Evolutionary conservation across 1,139 yeast species (phyloP), one percentile per base, ranked within the genome.

Genomic region (Hansenula lynferdii): DNA sequence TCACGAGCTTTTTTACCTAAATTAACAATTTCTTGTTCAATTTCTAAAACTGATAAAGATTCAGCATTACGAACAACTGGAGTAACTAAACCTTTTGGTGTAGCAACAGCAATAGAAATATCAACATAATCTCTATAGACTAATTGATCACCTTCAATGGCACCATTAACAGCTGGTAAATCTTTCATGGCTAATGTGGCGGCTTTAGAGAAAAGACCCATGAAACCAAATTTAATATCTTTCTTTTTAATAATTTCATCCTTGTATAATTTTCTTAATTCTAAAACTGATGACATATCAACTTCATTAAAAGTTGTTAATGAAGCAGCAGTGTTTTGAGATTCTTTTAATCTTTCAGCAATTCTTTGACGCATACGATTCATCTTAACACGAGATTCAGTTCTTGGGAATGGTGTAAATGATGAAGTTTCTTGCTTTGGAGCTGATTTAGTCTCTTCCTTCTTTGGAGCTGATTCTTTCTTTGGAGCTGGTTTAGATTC

Each of bases 311-410:
- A 18, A 18, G 32, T 35, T 11, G 37, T 24, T 14, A 36, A 15
- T 38, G 97, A 87, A 35, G 99, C 99, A 51, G 97, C 96, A 41
- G 98, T 89, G 75, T 92, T 92, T 71, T 92, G 99, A 28, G 97
- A 85, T 73, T 94, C 97, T 85, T 92, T 92, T 64, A 92, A 84
- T 71, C 99, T 87, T 74, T 94, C 97, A 43, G 98, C 97, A 53
- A 94, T 94, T 77, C 99, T 86, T 69, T 86, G 71, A 72, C 99
- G 85, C 98, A 92, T 94, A 75, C 99, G 86, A 81, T 90, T 92
- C 98, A 92, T 92, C 75, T 92, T 92, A 52, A 94, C 95, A 65
- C 90, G 78, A 65, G 82, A 86, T 70, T 92, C 97, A 47, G 72
- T 70, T 72, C 98, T 85, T 42, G 89, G 75, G 62, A 84, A 84